Base-by-base conservation (phyloP, 108 stramenopile species). In the Pseudonitzschia multistriata region DNA sequence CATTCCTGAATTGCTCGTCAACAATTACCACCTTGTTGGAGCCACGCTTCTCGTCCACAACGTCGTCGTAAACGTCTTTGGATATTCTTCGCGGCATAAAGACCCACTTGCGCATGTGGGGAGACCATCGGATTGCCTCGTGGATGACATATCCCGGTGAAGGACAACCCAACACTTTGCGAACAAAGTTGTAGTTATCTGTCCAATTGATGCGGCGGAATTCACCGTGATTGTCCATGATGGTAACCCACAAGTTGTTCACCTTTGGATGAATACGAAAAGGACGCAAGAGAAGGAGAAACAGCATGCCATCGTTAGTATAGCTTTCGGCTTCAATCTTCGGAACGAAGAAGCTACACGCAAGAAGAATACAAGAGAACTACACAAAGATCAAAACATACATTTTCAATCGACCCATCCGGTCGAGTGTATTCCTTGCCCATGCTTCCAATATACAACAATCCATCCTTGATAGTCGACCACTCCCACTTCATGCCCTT, bases 401-500 rank as follows among this genome's bases (percentile, higher is more conserved):
- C 89, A 81, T 94, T 96, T 25, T 76, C 82, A 70, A 97, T 80
- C 25, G 74, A 56, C 45, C 94, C 96, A 80, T 88, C 87, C 1
- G 80, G 77, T 36, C 74, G 66, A 0, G 96, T 96, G 69, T 83
- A 97, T 74, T 96, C 96, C 79, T 97, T 97, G 2, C 97, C 97
- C 93, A 94, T 94, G 49, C 82, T 88, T 31, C 97, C 97, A 74
- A 96, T 78, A 53, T 85, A 85, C 49, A 97, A 78, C 56, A 93
- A 87, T 42, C 85, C 91, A 73, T 95, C 82, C 80, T 96, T 96
- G 49, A 94, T 87, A 4, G 97, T 97, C 13, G 92, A 82, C 97
- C 97, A 97, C 72, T 97, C 97, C 89, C 92, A 89, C 67, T 78
- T 78, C 94, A 96, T 95, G 50, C 97, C 97, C 81, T 97, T 97